Evolutionary conservation across 2,329 filamentous ascomycete genomes (phyloP).

Genomic region (Ciborinia camelliae): DNA sequence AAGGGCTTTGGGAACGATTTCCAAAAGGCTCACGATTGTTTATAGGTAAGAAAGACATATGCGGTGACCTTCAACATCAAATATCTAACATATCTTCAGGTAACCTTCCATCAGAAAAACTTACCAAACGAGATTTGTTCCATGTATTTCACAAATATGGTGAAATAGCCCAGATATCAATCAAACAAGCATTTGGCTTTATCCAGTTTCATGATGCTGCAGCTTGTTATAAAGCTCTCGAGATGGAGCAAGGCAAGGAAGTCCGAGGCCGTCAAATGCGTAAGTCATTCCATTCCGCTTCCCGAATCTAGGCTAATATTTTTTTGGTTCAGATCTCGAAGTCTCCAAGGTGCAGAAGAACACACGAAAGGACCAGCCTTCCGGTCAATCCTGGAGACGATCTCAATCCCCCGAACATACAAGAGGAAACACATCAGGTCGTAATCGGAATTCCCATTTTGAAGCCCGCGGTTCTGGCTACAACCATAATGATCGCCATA

Average conservation of each 20-base stretch:
- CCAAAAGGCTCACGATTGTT: slow-evolving; percentile 75
- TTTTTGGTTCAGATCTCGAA: slow-evolving; percentile 65
- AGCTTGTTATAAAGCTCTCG: slow-evolving; percentile 72
- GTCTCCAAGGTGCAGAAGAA: slow-evolving; percentile 85
- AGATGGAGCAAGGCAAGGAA: slow-evolving; percentile 73
- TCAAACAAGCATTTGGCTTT: slow-evolving; percentile 96
- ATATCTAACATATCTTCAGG: slow-evolving; percentile 48
- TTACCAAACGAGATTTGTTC: slow-evolving; percentile 91
- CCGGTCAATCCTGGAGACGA: slow-evolving; percentile 41
- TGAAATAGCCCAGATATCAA: slow-evolving; percentile 86
- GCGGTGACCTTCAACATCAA: slow-evolving; percentile 28
- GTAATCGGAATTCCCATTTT: slow-evolving; percentile 41
- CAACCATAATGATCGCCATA: slow-evolving; percentile 46
- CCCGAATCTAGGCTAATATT: neutral
- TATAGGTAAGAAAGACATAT: slow-evolving; percentile 58
- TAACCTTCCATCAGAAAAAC: slow-evolving; percentile 88
- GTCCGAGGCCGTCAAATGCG: slow-evolving; percentile 91
- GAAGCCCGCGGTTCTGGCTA: slow-evolving; percentile 27
- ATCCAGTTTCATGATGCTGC: slow-evolving; percentile 82
- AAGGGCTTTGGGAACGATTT: slow-evolving; percentile 79
- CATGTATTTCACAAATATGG: slow-evolving; percentile 85
- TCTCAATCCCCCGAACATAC: slow-evolving; percentile 62
- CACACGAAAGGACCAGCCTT: slow-evolving; percentile 52
- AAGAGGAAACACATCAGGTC: slow-evolving; percentile 38
- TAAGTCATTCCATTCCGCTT: slow-evolving; percentile 47